A percentile compares a stretch with the other conserved stretches of the same genome.
Evolutionary conservation across 225 moss, liverwort and hornwort species (phyloP).

Genomic region (Marchantia paleacea): DNA sequence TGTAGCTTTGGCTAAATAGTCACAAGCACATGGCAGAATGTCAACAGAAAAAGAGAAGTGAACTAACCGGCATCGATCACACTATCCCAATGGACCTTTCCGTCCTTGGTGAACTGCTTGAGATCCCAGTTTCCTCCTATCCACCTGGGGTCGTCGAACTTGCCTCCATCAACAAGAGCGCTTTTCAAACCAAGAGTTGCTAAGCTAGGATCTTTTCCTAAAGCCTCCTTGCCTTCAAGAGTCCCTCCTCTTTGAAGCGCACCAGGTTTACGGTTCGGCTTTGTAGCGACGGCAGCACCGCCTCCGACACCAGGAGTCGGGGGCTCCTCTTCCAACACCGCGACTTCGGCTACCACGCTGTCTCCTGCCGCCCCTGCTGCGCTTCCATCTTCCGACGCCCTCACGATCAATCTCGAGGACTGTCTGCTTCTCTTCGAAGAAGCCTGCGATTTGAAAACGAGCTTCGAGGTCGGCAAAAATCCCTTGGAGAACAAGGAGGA

Average conservation of each 20-base stretch:
- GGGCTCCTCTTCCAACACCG: conserved; percentile 66
- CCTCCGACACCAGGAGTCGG: conserved; percentile 66
- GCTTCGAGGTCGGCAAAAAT: neutral
- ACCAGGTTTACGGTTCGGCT: conserved; percentile 45
- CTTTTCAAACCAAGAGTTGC: conserved; percentile 53
- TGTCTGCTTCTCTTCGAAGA: conserved; percentile 1
- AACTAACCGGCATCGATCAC: conserved; percentile 84
- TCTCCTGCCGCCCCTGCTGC: conserved; percentile 71
- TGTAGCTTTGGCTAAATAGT: neutral
- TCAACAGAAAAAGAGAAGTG: neutral
- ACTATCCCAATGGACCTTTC: conserved; percentile 75
- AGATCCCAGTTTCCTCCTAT: conserved; percentile 88
- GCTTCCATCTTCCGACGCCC: conserved; percentile 50
- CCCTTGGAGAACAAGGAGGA: neutral
- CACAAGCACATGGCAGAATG: neutral
- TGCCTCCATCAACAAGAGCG: neutral
- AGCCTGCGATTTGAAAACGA: conserved; percentile 7
- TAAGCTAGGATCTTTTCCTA: conserved; percentile 73
- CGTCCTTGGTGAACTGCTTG: conserved; percentile 57
- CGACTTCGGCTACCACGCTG: conserved; percentile 82
- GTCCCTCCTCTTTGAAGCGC: conserved; percentile 72
- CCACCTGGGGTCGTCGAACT: conserved; percentile 74
- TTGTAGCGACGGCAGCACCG: conserved; percentile 23
- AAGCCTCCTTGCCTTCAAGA: conserved; percentile 48
- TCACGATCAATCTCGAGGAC: conserved; percentile 36